Evolutionary conservation across 2,329 filamentous ascomycete genomes (phyloP).

Genomic region (Exophiala lecanii-corni): DNA sequence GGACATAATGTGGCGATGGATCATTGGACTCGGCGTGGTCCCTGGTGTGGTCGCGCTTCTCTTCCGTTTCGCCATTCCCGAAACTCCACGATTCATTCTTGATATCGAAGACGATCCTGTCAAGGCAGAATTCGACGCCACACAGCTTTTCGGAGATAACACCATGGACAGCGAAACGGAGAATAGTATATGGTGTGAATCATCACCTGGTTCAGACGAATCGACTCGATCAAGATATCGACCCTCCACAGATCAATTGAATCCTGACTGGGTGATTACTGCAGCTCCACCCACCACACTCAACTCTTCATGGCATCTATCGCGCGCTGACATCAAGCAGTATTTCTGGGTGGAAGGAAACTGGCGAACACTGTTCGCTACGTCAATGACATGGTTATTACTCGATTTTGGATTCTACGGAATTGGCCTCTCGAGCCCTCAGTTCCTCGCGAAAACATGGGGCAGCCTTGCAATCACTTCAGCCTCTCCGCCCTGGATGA

Average conservation of each 20-base stretch:
- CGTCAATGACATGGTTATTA: conserved; percentile 50
- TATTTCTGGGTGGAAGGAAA: conserved; percentile 42
- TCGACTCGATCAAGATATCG: conserved; percentile 25
- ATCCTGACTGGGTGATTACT: conserved; percentile 15
- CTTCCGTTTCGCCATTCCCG: conserved; percentile 63
- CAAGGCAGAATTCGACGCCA: conserved; percentile 56
- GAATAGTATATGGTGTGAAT: conserved; percentile 21
- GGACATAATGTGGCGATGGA: conserved; percentile 63
- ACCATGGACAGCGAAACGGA: conserved; percentile 24
- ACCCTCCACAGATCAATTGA: conserved; percentile 2
- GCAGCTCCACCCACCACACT: conserved; percentile 33
- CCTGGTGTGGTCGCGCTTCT: conserved; percentile 61
- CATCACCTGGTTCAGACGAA: conserved; percentile 25
- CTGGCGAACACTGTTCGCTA: conserved; percentile 41
- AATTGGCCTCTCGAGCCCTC: conserved; percentile 45
- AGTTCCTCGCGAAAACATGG: conserved; percentile 41
- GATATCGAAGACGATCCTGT: conserved; percentile 61
- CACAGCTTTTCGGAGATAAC: conserved; percentile 50
- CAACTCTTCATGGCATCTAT: conserved; percentile 38
- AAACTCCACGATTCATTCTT: conserved; percentile 61
- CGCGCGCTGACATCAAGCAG: conserved; percentile 35
- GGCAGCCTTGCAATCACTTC: conserved; percentile 30
- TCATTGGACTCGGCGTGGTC: conserved; percentile 61
- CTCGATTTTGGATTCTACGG: conserved; percentile 57
- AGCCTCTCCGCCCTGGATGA: conserved; percentile 34